Conservation (phyloP, 2,329 filamentous ascomycete species). For the Diplodia mutila region DNA sequence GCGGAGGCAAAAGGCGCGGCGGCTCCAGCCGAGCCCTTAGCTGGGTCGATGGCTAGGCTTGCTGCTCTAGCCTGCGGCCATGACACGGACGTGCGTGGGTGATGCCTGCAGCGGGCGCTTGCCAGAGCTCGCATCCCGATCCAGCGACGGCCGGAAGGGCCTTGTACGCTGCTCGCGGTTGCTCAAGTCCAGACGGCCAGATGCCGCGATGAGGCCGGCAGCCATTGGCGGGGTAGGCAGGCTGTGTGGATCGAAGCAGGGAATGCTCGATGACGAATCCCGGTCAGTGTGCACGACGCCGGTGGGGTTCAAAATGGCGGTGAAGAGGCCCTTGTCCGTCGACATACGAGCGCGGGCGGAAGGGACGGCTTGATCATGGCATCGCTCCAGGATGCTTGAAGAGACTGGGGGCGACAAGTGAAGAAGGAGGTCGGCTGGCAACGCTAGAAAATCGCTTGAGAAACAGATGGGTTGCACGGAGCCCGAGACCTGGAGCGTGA, state of each 20-base stretch:
- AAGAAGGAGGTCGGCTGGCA: conserved; percentile 24
- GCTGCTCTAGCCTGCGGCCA: conserved; percentile 6
- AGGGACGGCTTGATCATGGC: conserved; percentile 23
- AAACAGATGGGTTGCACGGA: conserved; percentile 26
- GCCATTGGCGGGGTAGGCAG: conserved; percentile 24
- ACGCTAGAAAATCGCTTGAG: conserved; percentile 26
- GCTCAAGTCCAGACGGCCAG: conserved; percentile 22
- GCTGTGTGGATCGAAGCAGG: conserved; percentile 24
- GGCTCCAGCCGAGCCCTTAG: conserved; percentile 22
- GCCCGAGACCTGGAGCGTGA: conserved; percentile 17
- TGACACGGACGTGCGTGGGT: conserved; percentile 11
- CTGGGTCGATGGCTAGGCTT: conserved; percentile 18
- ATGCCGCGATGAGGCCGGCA: conserved; percentile 20
- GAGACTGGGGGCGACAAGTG: conserved; percentile 19
- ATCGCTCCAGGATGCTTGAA: conserved; percentile 17
- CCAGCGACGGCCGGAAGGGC: conserved; percentile 11
- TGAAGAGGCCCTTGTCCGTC: conserved; percentile 20
- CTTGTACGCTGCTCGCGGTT: conserved; percentile 22
- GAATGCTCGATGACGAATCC: conserved; percentile 20
- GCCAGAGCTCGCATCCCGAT: conserved; percentile 12
- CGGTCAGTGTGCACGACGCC: conserved; percentile 8
- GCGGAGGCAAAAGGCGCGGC: conserved; percentile 23
- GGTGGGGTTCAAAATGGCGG: conserved; percentile 27
- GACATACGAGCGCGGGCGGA: conserved; percentile 24
- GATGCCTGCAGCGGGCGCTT: conserved; percentile 13